Percentiles rank a stretch among this genome's conserved stretches.
Evolutionary conservation across 768 basidiomycete species (phyloP).

Genomic region (Piloderma croceum): DNA sequence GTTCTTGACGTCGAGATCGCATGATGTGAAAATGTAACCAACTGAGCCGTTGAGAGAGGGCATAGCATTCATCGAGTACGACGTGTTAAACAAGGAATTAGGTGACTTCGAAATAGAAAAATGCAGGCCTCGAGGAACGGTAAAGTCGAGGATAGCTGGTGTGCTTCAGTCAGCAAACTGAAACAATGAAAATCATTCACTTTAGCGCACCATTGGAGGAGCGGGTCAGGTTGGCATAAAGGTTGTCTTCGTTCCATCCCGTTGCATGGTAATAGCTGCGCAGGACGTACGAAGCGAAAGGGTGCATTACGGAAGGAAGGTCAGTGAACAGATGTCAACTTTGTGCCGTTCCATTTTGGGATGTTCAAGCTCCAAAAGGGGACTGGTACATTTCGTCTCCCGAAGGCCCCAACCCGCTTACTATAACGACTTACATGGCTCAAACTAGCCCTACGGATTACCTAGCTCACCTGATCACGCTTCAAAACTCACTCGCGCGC

Average conservation of each 20-base stretch:
- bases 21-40: slow-evolving; percentile 90
- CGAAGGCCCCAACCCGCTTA: no score
- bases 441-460: no score
- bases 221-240: slow-evolving; percentile 84
- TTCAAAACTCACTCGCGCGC: no score
- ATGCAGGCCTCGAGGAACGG: slow-evolving; percentile 74
- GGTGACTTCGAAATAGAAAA: slow-evolving; percentile 84
- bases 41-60: slow-evolving; percentile 90
- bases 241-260: slow-evolving; percentile 95
- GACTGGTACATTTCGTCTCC: no score
- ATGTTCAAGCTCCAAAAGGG: no score
- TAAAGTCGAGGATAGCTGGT: slow-evolving; percentile 87
- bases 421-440: no score
- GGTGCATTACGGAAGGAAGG: no score
- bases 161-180: slow-evolving; percentile 6
- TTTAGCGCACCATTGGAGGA: slow-evolving; percentile 71
- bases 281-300: slow-evolving; percentile 83
- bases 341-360: no score
- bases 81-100: slow-evolving; percentile 82
- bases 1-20: slow-evolving; percentile 64
- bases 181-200: slow-evolving; percentile 5
- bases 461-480: no score
- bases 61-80: slow-evolving; percentile 89
- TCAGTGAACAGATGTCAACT: no score
- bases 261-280: slow-evolving; percentile 88